Evolutionary conservation across 116 monocot genomes (phyloP), one percentile per base, ranked within the genome.

Genomic region (Trichopus zeylanicus): DNA sequence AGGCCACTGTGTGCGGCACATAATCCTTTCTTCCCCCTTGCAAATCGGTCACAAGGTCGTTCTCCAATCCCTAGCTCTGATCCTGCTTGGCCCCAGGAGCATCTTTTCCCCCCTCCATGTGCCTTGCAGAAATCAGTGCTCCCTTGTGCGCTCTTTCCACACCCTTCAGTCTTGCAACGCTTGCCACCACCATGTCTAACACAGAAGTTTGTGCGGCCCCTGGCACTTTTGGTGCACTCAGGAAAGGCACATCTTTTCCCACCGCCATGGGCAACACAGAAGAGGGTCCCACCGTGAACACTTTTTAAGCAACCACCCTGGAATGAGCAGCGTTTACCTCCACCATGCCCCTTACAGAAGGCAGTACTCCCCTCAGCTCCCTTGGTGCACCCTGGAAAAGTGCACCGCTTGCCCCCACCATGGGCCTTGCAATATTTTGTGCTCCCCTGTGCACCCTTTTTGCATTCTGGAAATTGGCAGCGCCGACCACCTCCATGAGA

Each of bases 391-490:
- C 47, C 66, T 21, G 25, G 29, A 32, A 51, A 48, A 5, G 72
- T 64, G 61, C 81, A 81, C 38, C 81, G 56, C 62, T 76, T 81
- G 1, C 78, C 72, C 11, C 72, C 78, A 53, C 72, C 78, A 46
- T 78, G 72, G 0, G 74, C 72, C 64, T 81, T 86, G 62, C 81
- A 86, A 21, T 68, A 77, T 38, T 64, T 71, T 6, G 86, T 86
- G 64, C 81, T 81, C 30, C 86, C 86, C 59, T 86, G 86, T 48
- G 86, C 86, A 51, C 86, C 86, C 68, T 78, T 86, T 0, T 55
- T 22, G 59, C 86, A 86, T 8, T 46, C 60, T 20, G 60, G 71
- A 46, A 37, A 63, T n/a, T 75, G 81, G 59, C 86, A 86, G 27
- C 81, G 86, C 5, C 81, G 58, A 15, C 77, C 86, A 9, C 86